A percentile compares a stretch with the other conserved stretches of the same genome.
These are phyloP conservation scores for Tricholoma saponaceum DNA, from an alignment of 768 basidiomycete genomes.

Conservation along the genomic window DNA sequence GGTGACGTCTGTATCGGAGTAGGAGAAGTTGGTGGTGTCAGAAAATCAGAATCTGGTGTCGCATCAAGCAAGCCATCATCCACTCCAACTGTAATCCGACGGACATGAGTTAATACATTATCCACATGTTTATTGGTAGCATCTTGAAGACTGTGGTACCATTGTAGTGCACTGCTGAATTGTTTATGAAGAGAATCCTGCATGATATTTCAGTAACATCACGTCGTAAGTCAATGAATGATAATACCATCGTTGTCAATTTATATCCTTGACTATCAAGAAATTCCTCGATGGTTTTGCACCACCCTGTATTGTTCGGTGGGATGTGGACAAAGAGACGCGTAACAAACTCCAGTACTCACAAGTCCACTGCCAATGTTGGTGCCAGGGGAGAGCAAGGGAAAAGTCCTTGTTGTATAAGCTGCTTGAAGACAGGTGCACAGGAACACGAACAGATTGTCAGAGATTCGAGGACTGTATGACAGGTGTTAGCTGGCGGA, in stretches of 20 bases:
- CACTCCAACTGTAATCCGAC: no score
- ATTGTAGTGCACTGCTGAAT: constrained; percentile 22
- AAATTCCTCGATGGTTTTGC: constrained; percentile 22
- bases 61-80: no score
- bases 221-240: background rate
- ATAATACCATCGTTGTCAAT: constrained; percentile 12
- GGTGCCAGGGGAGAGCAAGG: constrained; percentile 25
- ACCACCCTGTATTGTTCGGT: constrained; percentile 24
- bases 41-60: background rate
- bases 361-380: no score
- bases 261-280: constrained; percentile 19
- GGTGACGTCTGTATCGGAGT: no score
- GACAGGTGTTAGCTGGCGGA: no score
- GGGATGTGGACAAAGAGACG: constrained; percentile 22
- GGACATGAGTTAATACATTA: no score
- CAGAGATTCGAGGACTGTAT: no score
- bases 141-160: constrained; percentile 19
- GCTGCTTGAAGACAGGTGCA: no score
- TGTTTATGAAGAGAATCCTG: no score
- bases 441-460: constrained; percentile 12
- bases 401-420: constrained; percentile 21
- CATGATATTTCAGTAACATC: no score
- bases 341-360: no score
- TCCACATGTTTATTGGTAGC: no score
- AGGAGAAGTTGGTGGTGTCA: background rate